Percentiles rank a stretch among this genome's conserved stretches.
Evolutionary conservation across 441 rosid genomes (phyloP).

Genomic region (Brassica balearica): DNA sequence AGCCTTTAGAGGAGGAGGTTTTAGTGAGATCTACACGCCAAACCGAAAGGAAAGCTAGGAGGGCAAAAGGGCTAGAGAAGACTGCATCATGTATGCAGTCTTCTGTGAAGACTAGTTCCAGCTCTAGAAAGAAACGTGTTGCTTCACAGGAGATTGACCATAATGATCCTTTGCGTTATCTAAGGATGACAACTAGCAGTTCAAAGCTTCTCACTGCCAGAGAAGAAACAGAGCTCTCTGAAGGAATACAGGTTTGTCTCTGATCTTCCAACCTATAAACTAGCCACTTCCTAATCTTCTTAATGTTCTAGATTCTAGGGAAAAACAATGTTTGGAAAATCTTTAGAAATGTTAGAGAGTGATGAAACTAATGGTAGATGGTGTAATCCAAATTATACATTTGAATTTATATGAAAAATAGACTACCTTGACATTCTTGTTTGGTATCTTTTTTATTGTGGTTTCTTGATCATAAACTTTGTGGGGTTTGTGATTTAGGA

Average conservation of each 20-base stretch:
- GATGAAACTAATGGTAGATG: slow-evolving; percentile 24
- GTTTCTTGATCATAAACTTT: slow-evolving; percentile 25
- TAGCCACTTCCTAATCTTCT: background rate
- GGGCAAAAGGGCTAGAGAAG: slow-evolving; percentile 73
- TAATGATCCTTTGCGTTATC: slow-evolving; percentile 78
- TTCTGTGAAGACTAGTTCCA: slow-evolving; percentile 60
- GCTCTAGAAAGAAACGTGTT: slow-evolving; percentile 65
- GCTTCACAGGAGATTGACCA: slow-evolving; percentile 65
- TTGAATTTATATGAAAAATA: slow-evolving; percentile 3
- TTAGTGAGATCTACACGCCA: slow-evolving; percentile 70
- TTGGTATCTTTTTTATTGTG: slow-evolving; percentile 19
- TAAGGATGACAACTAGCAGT: slow-evolving; percentile 70
- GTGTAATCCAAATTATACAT: background rate
- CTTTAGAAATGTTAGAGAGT: slow-evolving; percentile 3
- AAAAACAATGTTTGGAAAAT: background rate
- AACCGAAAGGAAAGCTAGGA: slow-evolving; percentile 78
- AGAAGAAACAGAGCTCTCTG: slow-evolving; percentile 78
- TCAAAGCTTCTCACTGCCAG: slow-evolving; percentile 80
- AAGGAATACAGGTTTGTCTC: slow-evolving; percentile 83
- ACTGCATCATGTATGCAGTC: slow-evolving; percentile 56
- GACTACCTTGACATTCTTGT: background rate
- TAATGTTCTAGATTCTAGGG: slow-evolving; percentile 14
- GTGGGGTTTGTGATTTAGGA: slow-evolving; percentile 55
- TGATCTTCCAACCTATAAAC: slow-evolving; percentile 10
- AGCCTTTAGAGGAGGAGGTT: slow-evolving; percentile 48